phyloP scores from a whole-genome alignment of 768 basidiomycete species.

The Mycena galopus region DNA sequence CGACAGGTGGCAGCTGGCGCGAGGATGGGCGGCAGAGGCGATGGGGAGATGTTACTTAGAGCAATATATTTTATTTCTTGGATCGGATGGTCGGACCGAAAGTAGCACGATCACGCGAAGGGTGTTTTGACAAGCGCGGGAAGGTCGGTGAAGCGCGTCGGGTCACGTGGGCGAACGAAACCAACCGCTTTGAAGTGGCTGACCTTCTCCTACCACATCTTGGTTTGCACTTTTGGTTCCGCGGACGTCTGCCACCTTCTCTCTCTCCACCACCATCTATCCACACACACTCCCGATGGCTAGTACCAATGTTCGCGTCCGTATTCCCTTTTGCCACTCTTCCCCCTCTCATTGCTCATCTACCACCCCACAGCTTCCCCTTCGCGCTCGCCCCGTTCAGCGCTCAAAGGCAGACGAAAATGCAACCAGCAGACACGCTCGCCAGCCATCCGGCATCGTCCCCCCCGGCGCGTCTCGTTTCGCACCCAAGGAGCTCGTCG shows the following conservation, averaged over 20 bases:
- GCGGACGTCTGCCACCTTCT: conserved; percentile 37
- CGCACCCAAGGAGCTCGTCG: conserved; percentile 59
- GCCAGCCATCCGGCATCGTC: conserved; percentile 68
- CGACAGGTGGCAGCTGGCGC: conserved; percentile 51
- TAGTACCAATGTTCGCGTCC: conserved; percentile 72
- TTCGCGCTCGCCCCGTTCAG: conserved; percentile 74
- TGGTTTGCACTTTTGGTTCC: conserved; percentile 12
- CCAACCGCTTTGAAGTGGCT: neutral
- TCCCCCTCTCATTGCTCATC: conserved; percentile 30
- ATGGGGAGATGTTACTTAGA: conserved; percentile 45
- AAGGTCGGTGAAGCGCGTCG: too few species aligned
- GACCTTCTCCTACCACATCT: neutral
- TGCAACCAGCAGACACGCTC: conserved; percentile 74
- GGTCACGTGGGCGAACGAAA: neutral
- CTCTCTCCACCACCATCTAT: conserved; percentile 37
- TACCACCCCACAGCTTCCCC: conserved; percentile 62
- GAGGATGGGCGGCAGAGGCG: conserved; percentile 56
- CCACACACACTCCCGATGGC: conserved; percentile 57
- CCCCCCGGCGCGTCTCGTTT: conserved; percentile 64
- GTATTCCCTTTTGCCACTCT: conserved; percentile 39
- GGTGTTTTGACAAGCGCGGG: too few species aligned
- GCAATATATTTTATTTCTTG: neutral
- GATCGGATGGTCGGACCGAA: neutral
- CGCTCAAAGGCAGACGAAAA: conserved; percentile 86
- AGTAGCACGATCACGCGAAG: neutral